Conservation (phyloP, 805 yeast genomes). For the Wickerhamiella sergipiensis region DNA sequence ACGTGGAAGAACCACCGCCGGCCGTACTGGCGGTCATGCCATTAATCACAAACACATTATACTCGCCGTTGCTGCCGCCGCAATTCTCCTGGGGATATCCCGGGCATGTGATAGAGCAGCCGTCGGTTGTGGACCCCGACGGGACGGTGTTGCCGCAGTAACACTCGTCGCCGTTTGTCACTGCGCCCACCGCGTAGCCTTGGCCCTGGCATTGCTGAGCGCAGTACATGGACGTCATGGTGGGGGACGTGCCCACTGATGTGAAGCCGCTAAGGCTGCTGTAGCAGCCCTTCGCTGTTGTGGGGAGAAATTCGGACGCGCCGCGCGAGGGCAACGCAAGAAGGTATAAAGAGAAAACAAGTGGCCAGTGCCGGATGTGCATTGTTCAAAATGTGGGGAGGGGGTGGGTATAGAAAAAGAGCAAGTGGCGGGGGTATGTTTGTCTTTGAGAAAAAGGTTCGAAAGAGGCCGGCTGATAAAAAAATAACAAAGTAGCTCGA, state of each 20-base stretch:
- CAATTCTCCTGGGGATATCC: slow-evolving; percentile 55
- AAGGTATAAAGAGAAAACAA: background rate
- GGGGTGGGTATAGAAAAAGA: no score
- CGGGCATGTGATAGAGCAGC: slow-evolving; percentile 37
- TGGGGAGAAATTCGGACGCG: background rate
- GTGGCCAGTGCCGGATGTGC: background rate
- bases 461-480: no score
- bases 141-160: slow-evolving; percentile 47
- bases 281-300: slow-evolving; percentile 28
- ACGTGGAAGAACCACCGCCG: slow-evolving; percentile 4
- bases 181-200: slow-evolving; percentile 36
- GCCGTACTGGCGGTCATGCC: slow-evolving; percentile 9
- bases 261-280: slow-evolving; percentile 26
- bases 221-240: slow-evolving; percentile 41
- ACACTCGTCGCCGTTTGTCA: slow-evolving; percentile 42
- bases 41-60: slow-evolving; percentile 19
- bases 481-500: no score
- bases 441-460: no score
- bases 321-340: background rate
- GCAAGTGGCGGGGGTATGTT: no score
- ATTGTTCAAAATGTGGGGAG: no score
- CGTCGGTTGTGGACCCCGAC: slow-evolving; percentile 24
- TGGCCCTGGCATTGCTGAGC: slow-evolving; percentile 29
- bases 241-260: slow-evolving; percentile 32
- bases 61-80: slow-evolving; percentile 42